Percentiles rank a stretch among this genome's conserved stretches.
Evolutionary conservation across 768 basidiomycete genomes (phyloP).

Genomic region (Leucogyrophana mollusca): DNA sequence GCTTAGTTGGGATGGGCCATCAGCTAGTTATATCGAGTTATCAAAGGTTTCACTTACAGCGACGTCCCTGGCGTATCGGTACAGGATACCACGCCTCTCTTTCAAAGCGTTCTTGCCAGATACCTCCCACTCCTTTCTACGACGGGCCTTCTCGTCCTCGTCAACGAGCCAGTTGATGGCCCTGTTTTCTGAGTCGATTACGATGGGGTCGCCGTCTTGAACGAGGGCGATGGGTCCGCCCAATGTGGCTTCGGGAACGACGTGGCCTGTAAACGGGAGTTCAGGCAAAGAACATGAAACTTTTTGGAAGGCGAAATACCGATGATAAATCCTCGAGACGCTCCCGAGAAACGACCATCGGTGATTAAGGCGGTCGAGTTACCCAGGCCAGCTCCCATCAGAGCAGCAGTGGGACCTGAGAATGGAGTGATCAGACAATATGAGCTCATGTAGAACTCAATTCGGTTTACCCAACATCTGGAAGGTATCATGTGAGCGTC

Average conservation of each 20-base stretch:
- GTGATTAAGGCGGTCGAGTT: slow-evolving; percentile 81
- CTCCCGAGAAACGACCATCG: slow-evolving; percentile 88
- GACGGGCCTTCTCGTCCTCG: slow-evolving; percentile 59
- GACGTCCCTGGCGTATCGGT: slow-evolving; percentile 83
- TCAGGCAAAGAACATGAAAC: slow-evolving; percentile 36
- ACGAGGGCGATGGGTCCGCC: slow-evolving; percentile 90
- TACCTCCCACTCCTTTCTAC: slow-evolving; percentile 68
- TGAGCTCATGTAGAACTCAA: neutral
- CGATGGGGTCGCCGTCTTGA: slow-evolving; percentile 75
- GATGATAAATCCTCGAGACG: slow-evolving; percentile 66
- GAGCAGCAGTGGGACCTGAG: slow-evolving; percentile 73
- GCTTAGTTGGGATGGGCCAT: slow-evolving; percentile 40
- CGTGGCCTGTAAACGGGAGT: slow-evolving; percentile 49
- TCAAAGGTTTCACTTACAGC: slow-evolving; percentile 56
- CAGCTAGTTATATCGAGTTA: slow-evolving; percentile 1
- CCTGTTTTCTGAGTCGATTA: slow-evolving; percentile 67
- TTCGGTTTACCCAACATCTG: slow-evolving; percentile 44
- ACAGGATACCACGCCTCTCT: slow-evolving; percentile 71
- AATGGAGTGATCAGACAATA: slow-evolving; percentile 10
- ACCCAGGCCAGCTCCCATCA: slow-evolving; percentile 82
- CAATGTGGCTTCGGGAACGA: slow-evolving; percentile 64
- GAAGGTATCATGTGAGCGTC: slow-evolving; percentile 3
- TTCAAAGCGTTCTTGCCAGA: slow-evolving; percentile 62
- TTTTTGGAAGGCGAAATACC: slow-evolving; percentile 28
- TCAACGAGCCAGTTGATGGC: slow-evolving; percentile 73